These are phyloP conservation scores for Aspergillus sp. DNA, from an alignment of 2,329 filamentous ascomycete genomes.

Conservation along the genomic window DNA sequence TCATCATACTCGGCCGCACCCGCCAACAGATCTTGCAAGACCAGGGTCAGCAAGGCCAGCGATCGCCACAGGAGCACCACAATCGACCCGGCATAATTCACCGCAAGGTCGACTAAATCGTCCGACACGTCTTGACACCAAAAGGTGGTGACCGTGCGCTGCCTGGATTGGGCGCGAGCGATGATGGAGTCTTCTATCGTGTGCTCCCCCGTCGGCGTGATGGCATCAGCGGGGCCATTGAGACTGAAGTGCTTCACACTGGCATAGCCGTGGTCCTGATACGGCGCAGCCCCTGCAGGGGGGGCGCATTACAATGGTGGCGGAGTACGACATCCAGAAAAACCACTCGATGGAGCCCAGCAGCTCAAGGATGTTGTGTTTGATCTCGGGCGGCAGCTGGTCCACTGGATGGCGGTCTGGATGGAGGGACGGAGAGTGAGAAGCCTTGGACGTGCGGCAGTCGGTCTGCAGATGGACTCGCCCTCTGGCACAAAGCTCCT, in stretches of 20 bases:
- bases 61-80: constrained; percentile 1
- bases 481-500: neutral
- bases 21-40: neutral
- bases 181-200: neutral
- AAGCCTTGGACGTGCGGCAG: neutral
- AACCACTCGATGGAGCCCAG: constrained; percentile 2
- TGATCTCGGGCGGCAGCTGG: neutral
- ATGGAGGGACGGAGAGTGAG: neutral
- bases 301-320: too few species aligned
- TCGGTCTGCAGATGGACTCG: neutral
- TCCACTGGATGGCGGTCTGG: neutral
- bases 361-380: neutral
- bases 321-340: too few species aligned
- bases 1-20: neutral
- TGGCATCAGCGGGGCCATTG: neutral
- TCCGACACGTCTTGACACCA: neutral
- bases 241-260: too few species aligned
- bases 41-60: neutral
- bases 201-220: neutral
- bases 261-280: too few species aligned
- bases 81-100: neutral
- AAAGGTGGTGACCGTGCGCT: neutral
- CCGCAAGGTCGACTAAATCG: neutral
- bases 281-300: too few species aligned
- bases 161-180: neutral